Base-by-base conservation (phyloP, 345 rosid species). In the Gossypium bickii region DNA sequence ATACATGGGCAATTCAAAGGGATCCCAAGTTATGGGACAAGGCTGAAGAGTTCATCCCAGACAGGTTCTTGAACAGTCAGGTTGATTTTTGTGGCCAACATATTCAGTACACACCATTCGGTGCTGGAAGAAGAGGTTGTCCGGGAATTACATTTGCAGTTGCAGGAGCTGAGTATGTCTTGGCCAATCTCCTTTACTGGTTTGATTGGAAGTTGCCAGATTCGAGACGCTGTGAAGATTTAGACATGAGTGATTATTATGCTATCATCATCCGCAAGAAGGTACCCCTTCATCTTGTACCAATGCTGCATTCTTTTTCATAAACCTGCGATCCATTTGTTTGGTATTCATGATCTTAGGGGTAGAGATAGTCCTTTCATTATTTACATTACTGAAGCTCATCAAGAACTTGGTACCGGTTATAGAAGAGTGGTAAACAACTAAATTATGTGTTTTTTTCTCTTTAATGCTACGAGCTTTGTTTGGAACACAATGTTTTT, bases 1-100 rank as follows among this genome's bases (percentile, higher is more conserved):
- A 89, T 59, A 74, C 82, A 3, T 91, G 92, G 92, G 83, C 88
- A 48, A 85, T 91, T 16, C 93, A 87, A 2, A 78, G 89, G 71
- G 92, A 91, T 60, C 86, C 90, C 0, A 45, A 9, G 11, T 0
- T 78, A 0, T 88, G 92, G 92, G 82, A 87, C 0, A 82, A 88
- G 56, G 83, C 85, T 0, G 72, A 53, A 9, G 78, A 64, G 25
- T 89, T 89, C 27, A 78, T 57, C 75, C 94, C 93, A 0, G 91
- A 87, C 72, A 81, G 93, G 70, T 88, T 86, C 20, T 82, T 81
- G 77, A 53, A 41, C 62, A 51, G 60, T 52, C 24, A 20, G 7
- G 60, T 53, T 70, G 70, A 22, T 44, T 44, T 66, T 13, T 20
- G 12, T 34, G 73, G 73, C 73, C 59, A 70, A 49, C 15, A 49